phyloP scores from a whole-genome alignment of 208 protist species.

The Angomonas desouzai region DNA sequence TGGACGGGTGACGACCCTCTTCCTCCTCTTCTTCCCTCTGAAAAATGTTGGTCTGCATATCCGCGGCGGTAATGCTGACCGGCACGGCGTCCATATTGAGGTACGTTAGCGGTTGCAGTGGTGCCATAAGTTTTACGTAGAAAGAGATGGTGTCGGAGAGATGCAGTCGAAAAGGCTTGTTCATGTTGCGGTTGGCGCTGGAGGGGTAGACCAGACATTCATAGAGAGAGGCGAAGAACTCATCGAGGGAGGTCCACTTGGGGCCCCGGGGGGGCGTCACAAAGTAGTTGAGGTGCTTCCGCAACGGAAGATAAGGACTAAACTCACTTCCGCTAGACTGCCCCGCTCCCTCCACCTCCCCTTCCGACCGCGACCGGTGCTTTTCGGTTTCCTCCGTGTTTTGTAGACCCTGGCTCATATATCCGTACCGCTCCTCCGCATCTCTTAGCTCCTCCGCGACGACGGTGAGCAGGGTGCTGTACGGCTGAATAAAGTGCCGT shows the following conservation, averaged over 20 bases:
- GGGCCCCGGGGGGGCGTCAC: constrained; percentile 52
- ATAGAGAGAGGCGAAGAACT: constrained; percentile 53
- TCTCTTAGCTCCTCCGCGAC: constrained; percentile 75
- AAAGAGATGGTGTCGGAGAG: constrained; percentile 54
- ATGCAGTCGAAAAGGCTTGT: constrained; percentile 19
- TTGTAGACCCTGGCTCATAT: constrained; percentile 58
- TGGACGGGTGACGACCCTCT: background rate
- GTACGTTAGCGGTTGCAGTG: constrained; percentile 29
- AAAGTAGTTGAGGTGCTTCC: constrained; percentile 56
- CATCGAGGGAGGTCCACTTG: constrained; percentile 57
- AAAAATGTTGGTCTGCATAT: background rate
- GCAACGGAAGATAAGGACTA: background rate
- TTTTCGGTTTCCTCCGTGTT: background rate
- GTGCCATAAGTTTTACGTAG: constrained; percentile 55
- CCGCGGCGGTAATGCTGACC: background rate
- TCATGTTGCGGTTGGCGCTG: constrained; percentile 13
- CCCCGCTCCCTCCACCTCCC: background rate
- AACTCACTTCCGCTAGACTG: background rate
- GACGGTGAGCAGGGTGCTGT: constrained; percentile 67
- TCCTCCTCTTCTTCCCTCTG: background rate
- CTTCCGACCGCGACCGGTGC: background rate
- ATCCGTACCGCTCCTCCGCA: constrained; percentile 65
- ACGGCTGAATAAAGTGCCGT: constrained; percentile 55
- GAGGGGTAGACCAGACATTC: constrained; percentile 25
- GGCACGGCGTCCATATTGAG: constrained; percentile 47